Conservation (phyloP, 805 yeast genomes). For the Spencermartinsiella europaea region DNA sequence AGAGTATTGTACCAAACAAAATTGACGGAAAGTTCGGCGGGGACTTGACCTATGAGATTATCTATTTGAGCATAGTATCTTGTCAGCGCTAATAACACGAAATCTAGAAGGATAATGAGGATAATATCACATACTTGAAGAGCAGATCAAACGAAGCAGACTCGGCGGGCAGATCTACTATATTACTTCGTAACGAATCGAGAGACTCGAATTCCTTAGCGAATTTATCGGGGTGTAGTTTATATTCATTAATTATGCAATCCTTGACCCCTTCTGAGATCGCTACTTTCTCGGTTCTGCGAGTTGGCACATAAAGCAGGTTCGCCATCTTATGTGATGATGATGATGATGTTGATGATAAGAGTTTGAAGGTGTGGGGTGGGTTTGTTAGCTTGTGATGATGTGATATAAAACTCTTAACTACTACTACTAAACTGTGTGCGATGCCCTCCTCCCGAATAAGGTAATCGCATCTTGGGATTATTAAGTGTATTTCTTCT, state of each 20-base stretch:
- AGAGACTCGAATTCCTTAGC: constrained; percentile 34
- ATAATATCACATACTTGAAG: constrained; percentile 2
- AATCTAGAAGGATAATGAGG: no score
- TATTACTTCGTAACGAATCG: constrained; percentile 29
- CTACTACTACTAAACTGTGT: no score
- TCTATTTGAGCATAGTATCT: constrained; percentile 23
- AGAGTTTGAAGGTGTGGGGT: no score
- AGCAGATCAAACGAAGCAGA: constrained; percentile 8
- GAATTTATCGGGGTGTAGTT: constrained; percentile 41
- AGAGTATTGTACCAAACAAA: constrained; percentile 74
- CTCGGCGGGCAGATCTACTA: constrained; percentile 8
- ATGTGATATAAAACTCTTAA: no score
- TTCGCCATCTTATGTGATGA: constrained; percentile 33
- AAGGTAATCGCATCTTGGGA: no score
- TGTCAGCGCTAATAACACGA: no score
- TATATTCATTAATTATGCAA: constrained; percentile 45
- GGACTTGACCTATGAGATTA: constrained; percentile 45
- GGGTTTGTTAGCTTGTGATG: no score
- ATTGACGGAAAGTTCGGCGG: constrained; percentile 45
- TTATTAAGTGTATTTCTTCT: no score
- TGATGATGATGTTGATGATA: no score
- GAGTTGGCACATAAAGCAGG: constrained; percentile 46
- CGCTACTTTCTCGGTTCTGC: constrained; percentile 41
- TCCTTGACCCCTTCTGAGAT: constrained; percentile 37
- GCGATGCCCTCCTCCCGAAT: no score